Evolutionary conservation across 139 green algal species (phyloP), one percentile per base, ranked within the genome.

Genomic region (Astrephomene gubernaculifera): DNA sequence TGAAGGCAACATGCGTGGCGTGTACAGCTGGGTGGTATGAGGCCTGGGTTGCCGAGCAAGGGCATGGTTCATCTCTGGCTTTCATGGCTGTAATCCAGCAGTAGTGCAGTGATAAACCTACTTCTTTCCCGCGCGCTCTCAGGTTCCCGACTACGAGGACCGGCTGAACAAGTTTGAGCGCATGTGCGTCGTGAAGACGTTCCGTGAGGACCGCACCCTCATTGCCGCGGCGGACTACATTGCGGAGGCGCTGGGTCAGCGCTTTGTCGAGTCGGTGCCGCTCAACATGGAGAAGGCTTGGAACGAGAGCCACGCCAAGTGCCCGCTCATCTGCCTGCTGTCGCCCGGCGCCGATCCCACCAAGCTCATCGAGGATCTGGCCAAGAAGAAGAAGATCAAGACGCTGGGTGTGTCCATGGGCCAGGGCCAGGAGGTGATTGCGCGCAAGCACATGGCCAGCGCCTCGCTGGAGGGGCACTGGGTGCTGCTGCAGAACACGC

Each of bases 401-500:
- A 95, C 91, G 41, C 89, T 98, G 88, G 95, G 94, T 3, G 96
- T 98, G 76, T 96, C 90, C 45, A 97, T 98, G 96, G 97, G 97
- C 24, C 97, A 99, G 70, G 88, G 88, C 39, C 88, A 92, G 90
- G 96, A 98, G 92, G 90, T 98, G 38, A 97, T 98, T 72, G 97
- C 97, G 67, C 92, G 97, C 79, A 95, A 96, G 91, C 94, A 96
- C 90, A 94, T 99, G 92, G 92, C 94, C 29, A 92, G 90, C 6
- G 97, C 97, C 17, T 91, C 86, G 19, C 87, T 92, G 57, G 95
- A 98, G 90, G 97, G 97, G 35, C 93, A 97, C 79, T 99, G 97
- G 97, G 95, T 99, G 76, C 93, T 99, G 85, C 93, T 99, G 71
- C 97, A 99, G 90, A 99, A 99, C 94, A 97, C 96, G 31, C 97